Evolutionary conservation across 2,329 filamentous ascomycete genomes (phyloP).

Genomic region (Trichoderma breve): DNA sequence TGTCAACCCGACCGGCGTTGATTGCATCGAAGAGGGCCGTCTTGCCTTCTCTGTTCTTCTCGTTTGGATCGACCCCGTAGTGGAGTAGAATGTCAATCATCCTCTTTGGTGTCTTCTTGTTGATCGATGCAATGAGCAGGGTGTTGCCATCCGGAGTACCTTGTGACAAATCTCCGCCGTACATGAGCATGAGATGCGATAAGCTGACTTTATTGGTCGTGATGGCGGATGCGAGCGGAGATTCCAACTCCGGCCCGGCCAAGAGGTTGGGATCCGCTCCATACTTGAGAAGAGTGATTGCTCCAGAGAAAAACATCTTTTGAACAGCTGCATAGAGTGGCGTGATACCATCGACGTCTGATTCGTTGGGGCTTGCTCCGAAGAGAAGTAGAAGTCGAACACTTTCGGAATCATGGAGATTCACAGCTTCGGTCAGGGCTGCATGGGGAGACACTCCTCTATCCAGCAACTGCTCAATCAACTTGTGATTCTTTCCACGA

Average conservation of each 20-base stretch:
- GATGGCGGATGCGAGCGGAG: slow-evolving; percentile 52
- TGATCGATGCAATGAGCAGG: slow-evolving; percentile 58
- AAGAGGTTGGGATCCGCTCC: slow-evolving; percentile 57
- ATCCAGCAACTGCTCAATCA: slow-evolving; percentile 57
- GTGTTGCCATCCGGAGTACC: slow-evolving; percentile 58
- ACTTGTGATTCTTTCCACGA: slow-evolving; percentile 54
- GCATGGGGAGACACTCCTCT: slow-evolving; percentile 53
- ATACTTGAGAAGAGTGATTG: slow-evolving; percentile 61
- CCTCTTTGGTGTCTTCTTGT: slow-evolving; percentile 52
- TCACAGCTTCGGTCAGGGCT: slow-evolving; percentile 53
- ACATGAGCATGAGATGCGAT: slow-evolving; percentile 58
- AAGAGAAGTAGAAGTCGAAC: slow-evolving; percentile 56
- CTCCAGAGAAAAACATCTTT: slow-evolving; percentile 54
- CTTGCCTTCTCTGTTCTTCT: slow-evolving; percentile 59
- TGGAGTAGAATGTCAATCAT: slow-evolving; percentile 59
- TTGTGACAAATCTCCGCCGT: slow-evolving; percentile 58
- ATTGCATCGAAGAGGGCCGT: slow-evolving; percentile 64
- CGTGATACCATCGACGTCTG: slow-evolving; percentile 48
- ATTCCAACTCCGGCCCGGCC: slow-evolving; percentile 50
- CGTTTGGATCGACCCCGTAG: slow-evolving; percentile 58
- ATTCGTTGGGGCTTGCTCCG: slow-evolving; percentile 54
- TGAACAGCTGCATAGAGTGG: slow-evolving; percentile 53
- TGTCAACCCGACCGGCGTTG: slow-evolving; percentile 52
- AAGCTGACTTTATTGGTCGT: slow-evolving; percentile 54
- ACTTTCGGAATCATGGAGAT: slow-evolving; percentile 50